Percentiles rank a stretch among this genome's conserved stretches.
Evolutionary conservation across 140 eudicot species (phyloP).

Genomic region (Anethum foeniculum): DNA sequence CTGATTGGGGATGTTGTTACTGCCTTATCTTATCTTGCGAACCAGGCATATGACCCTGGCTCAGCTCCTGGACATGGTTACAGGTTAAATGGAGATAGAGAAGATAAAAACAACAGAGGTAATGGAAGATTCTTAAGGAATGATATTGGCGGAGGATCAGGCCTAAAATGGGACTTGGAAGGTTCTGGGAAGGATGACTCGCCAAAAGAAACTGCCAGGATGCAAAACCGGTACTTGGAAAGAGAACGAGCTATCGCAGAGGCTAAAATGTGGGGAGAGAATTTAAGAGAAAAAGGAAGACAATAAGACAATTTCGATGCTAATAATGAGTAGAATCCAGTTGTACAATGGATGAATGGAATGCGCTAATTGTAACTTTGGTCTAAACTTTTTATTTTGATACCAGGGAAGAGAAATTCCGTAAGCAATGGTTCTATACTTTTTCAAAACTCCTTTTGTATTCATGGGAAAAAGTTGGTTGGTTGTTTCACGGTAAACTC

Average conservation of each 20-base stretch:
- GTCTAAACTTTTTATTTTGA: too few species aligned
- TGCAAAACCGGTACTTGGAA: conserved; percentile 57
- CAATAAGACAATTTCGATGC: conserved; percentile 69
- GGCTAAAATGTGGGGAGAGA: conserved; percentile 97
- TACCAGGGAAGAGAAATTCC: too few species aligned
- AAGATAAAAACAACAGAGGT: conserved; percentile 26
- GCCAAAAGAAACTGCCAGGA: conserved; percentile 65
- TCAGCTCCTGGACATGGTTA: conserved; percentile 32
- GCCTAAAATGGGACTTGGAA: conserved; percentile 69
- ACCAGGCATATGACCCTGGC: conserved; percentile 58
- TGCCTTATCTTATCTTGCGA: conserved; percentile 81
- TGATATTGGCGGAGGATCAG: conserved; percentile 75
- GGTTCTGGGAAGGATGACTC: conserved; percentile 83
- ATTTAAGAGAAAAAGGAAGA: conserved; percentile 62
- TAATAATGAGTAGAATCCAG: conserved; percentile 15
- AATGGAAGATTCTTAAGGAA: conserved; percentile 45
- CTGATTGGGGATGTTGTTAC: conserved; percentile 91
- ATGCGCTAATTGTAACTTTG: too few species aligned
- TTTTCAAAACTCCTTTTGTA: too few species aligned
- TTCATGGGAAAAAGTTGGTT: too few species aligned
- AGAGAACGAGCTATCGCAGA: conserved; percentile 94
- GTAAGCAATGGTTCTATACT: too few species aligned
- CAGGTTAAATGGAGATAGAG: conserved; percentile 15
- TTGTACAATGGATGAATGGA: not conserved
- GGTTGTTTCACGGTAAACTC: too few species aligned